These are phyloP conservation scores for Venturia carpophila DNA, from an alignment of 2,329 filamentous ascomycete genomes.

Conservation along the genomic window DNA sequence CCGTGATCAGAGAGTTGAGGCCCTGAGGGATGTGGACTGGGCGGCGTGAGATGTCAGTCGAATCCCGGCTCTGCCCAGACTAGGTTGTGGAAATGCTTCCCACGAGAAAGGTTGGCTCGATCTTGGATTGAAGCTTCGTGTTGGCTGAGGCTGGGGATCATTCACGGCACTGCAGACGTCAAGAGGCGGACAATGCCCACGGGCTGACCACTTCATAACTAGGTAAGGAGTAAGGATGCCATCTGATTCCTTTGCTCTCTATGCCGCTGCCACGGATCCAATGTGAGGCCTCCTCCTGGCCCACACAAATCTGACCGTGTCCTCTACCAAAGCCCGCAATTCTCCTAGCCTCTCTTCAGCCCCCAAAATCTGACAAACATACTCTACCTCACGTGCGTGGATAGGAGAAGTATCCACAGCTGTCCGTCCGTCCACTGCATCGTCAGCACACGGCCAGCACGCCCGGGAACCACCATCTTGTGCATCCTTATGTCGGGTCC, in stretches of 20 bases:
- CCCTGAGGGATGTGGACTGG: neutral
- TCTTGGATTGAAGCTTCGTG: too few species aligned
- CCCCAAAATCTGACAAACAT: neutral
- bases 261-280: too few species aligned
- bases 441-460: neutral
- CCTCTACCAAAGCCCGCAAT: neutral
- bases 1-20: neutral
- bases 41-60: neutral
- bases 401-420: too few species aligned
- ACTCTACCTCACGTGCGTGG: neutral
- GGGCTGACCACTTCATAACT: too few species aligned
- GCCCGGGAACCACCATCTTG: too few species aligned
- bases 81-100: neutral
- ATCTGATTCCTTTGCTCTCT: too few species aligned
- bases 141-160: too few species aligned
- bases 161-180: neutral
- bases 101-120: neutral
- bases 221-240: too few species aligned
- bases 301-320: neutral
- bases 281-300: neutral
- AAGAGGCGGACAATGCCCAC: neutral
- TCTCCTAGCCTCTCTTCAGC: neutral
- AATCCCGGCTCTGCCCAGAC: neutral
- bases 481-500: neutral
- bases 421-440: neutral